Base-by-base conservation (phyloP, 2,329 filamentous ascomycete genomes). In the Tolypocladium album region DNA sequence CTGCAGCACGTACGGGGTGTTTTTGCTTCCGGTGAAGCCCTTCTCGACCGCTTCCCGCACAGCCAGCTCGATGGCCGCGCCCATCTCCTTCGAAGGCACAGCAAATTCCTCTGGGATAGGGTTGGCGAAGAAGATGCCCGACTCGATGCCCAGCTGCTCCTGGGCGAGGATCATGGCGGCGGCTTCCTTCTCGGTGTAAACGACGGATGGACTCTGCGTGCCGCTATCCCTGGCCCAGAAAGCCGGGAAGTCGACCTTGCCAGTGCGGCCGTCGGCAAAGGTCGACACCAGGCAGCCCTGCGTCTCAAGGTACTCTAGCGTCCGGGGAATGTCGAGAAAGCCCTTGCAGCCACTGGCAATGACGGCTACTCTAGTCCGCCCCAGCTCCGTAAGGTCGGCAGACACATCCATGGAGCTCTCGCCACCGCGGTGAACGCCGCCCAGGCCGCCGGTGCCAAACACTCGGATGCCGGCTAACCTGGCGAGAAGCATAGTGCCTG, bases 171-270 rank as follows among this genome's bases (percentile, higher is more conserved):
- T 89, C 60, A 97, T 90, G n/a, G 88, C 86, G 0, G 94, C 94
- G 40, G 94, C 94, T 70, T 97, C 89, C 59, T 80, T 79, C 70
- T 95, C 90, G 64, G 87, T 82, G 58, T 85, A 75, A 50, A 97
- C 83, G 1, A 89, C 83, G 27, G 84, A 83, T 0, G 93, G 93
- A 69, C 91, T 96, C 72, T 80, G 85, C 58, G 88, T 76, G 15
- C 92, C 90, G 72, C 92, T 97, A 50, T 97, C 90, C 47, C 93
- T 80, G 0, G 89, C 90, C 83, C 90, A 99, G 73, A 99, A 99
- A 0, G 90, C 91, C 1, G 94, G 94, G 68, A 97, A 94, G 67
- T 96, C 88, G 47, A 97, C 82, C 7, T 81, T 75, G 1, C 86
- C 88, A 34, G 76, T 74, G 43, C 90, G 83, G 1, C 89, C 90